Percentiles rank a stretch among this genome's conserved stretches.
Evolutionary conservation across 371 early-diverging fungal genomes (phyloP).

Genomic region (Mucor plumbeus): DNA sequence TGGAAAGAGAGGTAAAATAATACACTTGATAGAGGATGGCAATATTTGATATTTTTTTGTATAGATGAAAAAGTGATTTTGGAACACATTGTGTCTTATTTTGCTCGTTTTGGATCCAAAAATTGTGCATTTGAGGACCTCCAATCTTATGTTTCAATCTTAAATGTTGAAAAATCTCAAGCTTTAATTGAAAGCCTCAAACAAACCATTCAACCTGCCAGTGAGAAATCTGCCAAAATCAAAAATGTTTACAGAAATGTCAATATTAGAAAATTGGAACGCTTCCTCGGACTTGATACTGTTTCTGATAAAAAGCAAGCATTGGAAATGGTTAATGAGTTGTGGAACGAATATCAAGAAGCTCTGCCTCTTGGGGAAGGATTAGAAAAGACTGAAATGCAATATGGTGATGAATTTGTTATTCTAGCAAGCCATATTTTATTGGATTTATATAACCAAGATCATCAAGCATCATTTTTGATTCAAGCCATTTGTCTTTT

Average conservation of each 20-base stretch:
- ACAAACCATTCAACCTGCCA: constrained; percentile 35
- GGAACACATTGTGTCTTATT: constrained; percentile 62
- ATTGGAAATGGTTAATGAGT: constrained; percentile 42
- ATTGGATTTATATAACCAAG: constrained; percentile 56
- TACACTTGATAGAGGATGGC: neutral
- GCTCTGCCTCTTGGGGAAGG: constrained; percentile 69
- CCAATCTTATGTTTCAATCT: constrained; percentile 57
- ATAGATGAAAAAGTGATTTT: constrained; percentile 41
- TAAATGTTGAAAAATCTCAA: constrained; percentile 35
- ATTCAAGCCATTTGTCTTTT: constrained; percentile 69
- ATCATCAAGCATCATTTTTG: constrained; percentile 30
- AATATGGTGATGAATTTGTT: constrained; percentile 82
- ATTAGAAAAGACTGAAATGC: constrained; percentile 75
- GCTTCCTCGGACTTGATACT: constrained; percentile 48
- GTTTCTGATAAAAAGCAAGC: constrained; percentile 19
- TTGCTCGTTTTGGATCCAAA: constrained; percentile 71
- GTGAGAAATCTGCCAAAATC: constrained; percentile 32
- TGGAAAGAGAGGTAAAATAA: constrained; percentile 21
- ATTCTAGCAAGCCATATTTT: constrained; percentile 69
- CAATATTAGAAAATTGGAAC: constrained; percentile 62
- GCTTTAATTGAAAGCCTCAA: constrained; percentile 44
- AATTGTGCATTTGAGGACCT: constrained; percentile 83
- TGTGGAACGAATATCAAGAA: constrained; percentile 62
- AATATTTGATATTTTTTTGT: neutral
- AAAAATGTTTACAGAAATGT: constrained; percentile 52